phyloP scores from a whole-genome alignment of 2,329 filamentous ascomycete genomes.

The Macroventuria anomochaeta region DNA sequence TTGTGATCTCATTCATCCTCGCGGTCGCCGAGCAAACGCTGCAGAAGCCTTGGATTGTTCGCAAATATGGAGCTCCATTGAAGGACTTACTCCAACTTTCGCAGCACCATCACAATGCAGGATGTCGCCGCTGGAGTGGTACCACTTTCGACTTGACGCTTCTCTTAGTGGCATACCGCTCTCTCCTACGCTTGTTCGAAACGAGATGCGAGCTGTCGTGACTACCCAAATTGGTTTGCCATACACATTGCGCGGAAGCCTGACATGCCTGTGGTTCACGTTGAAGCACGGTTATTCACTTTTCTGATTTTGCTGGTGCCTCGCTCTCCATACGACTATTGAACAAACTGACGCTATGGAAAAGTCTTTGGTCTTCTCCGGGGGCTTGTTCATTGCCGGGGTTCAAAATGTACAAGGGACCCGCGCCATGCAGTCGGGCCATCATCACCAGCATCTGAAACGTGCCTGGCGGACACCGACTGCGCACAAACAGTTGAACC shows the following conservation, averaged over 20 bases:
- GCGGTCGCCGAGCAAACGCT: background rate
- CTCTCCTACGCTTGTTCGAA: slow-evolving; percentile 15
- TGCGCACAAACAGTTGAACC: slow-evolving; percentile 11
- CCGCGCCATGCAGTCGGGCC: slow-evolving; percentile 39
- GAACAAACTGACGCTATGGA: slow-evolving; percentile 6
- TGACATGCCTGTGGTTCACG: background rate
- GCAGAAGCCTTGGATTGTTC: background rate
- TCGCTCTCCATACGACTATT: slow-evolving; percentile 1
- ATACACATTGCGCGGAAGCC: slow-evolving; percentile 23
- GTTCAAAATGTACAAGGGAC: slow-evolving; percentile 25
- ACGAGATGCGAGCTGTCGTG: slow-evolving; percentile 35
- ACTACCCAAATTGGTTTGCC: slow-evolving; percentile 30
- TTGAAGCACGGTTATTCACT: background rate
- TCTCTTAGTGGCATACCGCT: slow-evolving; percentile 5
- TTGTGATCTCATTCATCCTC: background rate
- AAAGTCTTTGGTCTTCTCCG: background rate
- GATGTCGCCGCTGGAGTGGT: slow-evolving; percentile 4
- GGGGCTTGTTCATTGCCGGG: slow-evolving; percentile 14
- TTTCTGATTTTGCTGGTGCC: background rate
- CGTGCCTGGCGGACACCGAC: slow-evolving; percentile 25
- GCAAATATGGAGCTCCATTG: background rate
- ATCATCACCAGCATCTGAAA: slow-evolving; percentile 37
- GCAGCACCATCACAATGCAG: slow-evolving; percentile 8
- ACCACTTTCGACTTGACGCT: slow-evolving; percentile 3
- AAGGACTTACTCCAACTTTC: background rate